A percentile compares a stretch with the other conserved stretches of the same genome.
Conservation (phyloP, 805 yeast species). For the Dipodascus geniculatus region DNA sequence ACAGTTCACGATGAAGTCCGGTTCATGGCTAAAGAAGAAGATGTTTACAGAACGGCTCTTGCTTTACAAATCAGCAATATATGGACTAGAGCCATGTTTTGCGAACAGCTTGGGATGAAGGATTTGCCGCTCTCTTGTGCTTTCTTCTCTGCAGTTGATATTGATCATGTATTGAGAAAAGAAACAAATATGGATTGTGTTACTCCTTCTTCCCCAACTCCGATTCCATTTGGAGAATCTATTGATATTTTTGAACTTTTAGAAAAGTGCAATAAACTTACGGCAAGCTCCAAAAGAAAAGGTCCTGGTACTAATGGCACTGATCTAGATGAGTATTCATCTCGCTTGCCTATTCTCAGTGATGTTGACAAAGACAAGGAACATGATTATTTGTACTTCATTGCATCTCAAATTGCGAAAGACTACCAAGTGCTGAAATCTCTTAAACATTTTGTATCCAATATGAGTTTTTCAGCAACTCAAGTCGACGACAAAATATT, state of each 20-base stretch:
- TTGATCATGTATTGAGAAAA: constrained; percentile 78
- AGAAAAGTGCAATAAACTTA: constrained; percentile 15
- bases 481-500: not conserved
- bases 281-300: constrained; percentile 1
- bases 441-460: not conserved
- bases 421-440: not conserved
- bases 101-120: constrained; percentile 79
- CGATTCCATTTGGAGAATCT: constrained; percentile 74
- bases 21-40: constrained; percentile 61
- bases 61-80: constrained; percentile 79
- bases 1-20: constrained; percentile 96
- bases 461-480: not conserved
- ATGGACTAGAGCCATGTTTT: constrained; percentile 95
- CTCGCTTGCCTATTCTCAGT: not conserved
- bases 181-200: constrained; percentile 88
- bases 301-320: not conserved
- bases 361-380: not conserved
- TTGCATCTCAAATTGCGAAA: not conserved
- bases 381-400: not conserved
- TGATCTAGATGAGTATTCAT: not conserved
- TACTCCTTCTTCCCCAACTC: constrained; percentile 70
- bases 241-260: constrained; percentile 47
- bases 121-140: constrained; percentile 94
- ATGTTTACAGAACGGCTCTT: constrained; percentile 65
- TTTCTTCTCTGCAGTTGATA: constrained; percentile 86